Conservation (phyloP, 352 stramenopile species). For the Globisporangium sylvaticum region DNA sequence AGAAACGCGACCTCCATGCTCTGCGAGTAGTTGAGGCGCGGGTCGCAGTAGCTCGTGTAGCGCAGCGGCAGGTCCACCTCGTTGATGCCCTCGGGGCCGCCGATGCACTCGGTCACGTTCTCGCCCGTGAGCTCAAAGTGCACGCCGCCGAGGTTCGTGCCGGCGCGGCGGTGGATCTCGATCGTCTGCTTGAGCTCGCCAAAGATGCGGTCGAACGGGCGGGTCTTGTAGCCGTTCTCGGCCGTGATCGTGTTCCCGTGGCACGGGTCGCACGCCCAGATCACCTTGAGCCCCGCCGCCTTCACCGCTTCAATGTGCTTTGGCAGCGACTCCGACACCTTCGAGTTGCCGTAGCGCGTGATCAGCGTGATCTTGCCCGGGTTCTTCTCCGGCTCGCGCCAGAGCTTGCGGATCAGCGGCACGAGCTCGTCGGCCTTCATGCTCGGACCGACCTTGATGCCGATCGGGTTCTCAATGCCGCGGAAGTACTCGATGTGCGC, state of each 20-base stretch:
- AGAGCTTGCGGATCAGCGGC: slow-evolving; percentile 93
- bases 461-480: slow-evolving; percentile 97
- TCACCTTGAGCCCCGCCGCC: slow-evolving; percentile 90
- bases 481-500: slow-evolving; percentile 98
- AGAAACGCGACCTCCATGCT: slow-evolving; percentile 98
- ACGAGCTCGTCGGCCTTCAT: slow-evolving; percentile 94
- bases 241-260: slow-evolving; percentile 99
- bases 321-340: slow-evolving; percentile 91
- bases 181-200: slow-evolving; percentile 96
- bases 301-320: slow-evolving; percentile 95
- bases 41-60: slow-evolving; percentile 98
- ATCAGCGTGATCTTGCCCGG: slow-evolving; percentile 97
- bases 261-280: slow-evolving; percentile 95
- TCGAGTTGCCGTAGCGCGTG: slow-evolving; percentile 96
- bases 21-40: slow-evolving; percentile 97
- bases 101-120: slow-evolving; percentile 99
- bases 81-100: slow-evolving; percentile 92
- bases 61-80: slow-evolving; percentile 90
- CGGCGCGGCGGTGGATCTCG: slow-evolving; percentile 95
- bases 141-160: slow-evolving; percentile 91
- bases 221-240: slow-evolving; percentile 95
- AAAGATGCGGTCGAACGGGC: slow-evolving; percentile 95
- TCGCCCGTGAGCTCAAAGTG: slow-evolving; percentile 98
- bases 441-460: slow-evolving; percentile 97
- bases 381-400: slow-evolving; percentile 89